phyloP scores from a whole-genome alignment of 352 stramenopile genomes.

The Phytopythium delawarense region DNA sequence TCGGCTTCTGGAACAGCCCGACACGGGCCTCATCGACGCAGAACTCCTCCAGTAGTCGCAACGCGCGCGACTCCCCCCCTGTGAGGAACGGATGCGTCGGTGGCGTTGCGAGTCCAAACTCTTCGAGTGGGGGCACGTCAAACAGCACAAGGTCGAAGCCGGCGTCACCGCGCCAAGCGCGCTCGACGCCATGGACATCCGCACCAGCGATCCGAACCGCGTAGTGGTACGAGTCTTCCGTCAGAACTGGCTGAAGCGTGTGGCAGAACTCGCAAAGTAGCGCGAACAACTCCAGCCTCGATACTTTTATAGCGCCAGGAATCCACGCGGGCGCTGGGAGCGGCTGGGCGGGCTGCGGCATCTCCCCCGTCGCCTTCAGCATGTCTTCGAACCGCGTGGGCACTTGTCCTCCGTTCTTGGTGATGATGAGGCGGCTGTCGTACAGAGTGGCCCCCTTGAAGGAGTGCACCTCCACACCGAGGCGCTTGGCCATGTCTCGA shows the following conservation, averaged over 20 bases:
- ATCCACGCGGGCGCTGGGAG: conserved; percentile 28
- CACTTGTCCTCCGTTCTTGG: conserved; percentile 34
- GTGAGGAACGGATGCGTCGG: conserved; percentile 41
- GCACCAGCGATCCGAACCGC: not conserved
- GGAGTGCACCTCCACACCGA: conserved; percentile 32
- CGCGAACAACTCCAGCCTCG: conserved; percentile 23
- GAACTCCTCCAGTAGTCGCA: conserved; percentile 54
- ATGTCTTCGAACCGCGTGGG: conserved; percentile 51
- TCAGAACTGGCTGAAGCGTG: conserved; percentile 1
- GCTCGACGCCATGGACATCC: not conserved
- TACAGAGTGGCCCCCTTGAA: conserved; percentile 50
- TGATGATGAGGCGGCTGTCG: conserved; percentile 49
- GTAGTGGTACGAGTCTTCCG: not conserved
- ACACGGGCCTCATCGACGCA: conserved; percentile 68
- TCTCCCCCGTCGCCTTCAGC: conserved; percentile 45
- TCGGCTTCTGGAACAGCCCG: conserved; percentile 94
- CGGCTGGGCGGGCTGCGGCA: conserved; percentile 47
- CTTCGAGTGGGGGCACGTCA: conserved; percentile 30
- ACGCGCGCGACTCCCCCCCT: conserved; percentile 45
- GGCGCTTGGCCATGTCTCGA: conserved; percentile 23
- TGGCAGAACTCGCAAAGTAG: conserved; percentile 26
- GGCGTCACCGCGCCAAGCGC: not conserved
- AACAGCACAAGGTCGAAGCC: conserved; percentile 20
- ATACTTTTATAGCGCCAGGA: conserved; percentile 12
- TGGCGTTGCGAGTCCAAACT: conserved; percentile 31